These are phyloP conservation scores for Colletotrichum nymphaeae DNA, from an alignment of 2,329 filamentous ascomycete species.

Conservation along the genomic window DNA sequence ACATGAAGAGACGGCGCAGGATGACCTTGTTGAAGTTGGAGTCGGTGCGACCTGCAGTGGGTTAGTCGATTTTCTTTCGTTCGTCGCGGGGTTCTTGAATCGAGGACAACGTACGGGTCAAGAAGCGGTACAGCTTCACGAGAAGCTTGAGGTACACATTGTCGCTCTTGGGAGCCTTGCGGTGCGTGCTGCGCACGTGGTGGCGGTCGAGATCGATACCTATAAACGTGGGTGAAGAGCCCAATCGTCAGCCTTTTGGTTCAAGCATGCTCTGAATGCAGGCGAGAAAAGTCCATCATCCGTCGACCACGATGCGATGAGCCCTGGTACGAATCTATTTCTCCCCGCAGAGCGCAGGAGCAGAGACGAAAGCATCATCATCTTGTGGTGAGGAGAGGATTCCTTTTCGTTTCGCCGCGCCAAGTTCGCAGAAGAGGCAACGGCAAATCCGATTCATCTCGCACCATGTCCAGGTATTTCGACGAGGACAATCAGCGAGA, in stretches of 20 bases:
- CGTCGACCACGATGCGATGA: background rate
- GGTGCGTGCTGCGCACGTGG: constrained; percentile 80
- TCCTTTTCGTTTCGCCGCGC: constrained; percentile 33
- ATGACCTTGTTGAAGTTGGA: constrained; percentile 99
- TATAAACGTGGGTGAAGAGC: constrained; percentile 57
- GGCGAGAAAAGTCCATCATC: constrained; percentile 41
- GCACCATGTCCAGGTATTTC: background rate
- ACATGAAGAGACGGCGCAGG: constrained; percentile 97
- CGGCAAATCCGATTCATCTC: constrained; percentile 11
- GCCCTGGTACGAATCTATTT: background rate
- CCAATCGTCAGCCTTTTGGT: constrained; percentile 70
- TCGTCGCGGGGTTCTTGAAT: background rate
- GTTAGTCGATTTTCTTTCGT: background rate
- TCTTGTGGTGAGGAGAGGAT: constrained; percentile 37
- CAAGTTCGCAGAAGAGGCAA: constrained; percentile 35
- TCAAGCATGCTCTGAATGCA: constrained; percentile 70
- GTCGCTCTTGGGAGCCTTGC: constrained; percentile 96
- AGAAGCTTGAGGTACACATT: constrained; percentile 98
- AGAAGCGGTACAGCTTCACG: constrained; percentile 98
- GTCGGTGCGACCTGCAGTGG: constrained; percentile 84
- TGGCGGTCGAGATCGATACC: constrained; percentile 79
- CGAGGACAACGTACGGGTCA: constrained; percentile 78
- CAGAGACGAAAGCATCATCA: background rate
- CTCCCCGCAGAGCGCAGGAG: constrained; percentile 5
- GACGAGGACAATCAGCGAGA: background rate